A percentile compares a stretch with the other conserved stretches of the same genome.
Conservation (phyloP, 192 early-diverging fungal species). For the Glomus cerebriforme region DNA sequence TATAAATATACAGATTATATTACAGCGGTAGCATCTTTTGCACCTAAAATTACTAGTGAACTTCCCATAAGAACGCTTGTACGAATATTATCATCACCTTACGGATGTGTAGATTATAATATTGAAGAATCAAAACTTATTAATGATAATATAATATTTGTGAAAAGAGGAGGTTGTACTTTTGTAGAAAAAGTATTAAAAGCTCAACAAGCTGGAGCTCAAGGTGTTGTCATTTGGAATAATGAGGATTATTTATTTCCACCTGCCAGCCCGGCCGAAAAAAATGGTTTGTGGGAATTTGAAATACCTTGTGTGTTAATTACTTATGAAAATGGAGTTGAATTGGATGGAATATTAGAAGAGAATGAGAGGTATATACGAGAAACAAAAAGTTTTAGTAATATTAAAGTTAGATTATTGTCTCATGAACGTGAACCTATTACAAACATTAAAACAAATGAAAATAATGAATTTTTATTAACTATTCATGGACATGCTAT, state of each 20-base stretch:
- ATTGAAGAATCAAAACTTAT: slow-evolving; percentile 30
- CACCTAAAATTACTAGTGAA: not conserved
- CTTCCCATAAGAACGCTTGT: slow-evolving; percentile 10
- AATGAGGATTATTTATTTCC: slow-evolving; percentile 38
- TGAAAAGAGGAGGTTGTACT: slow-evolving; percentile 46
- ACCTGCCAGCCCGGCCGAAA: not conserved
- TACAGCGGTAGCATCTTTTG: slow-evolving; percentile 28
- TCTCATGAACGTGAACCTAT: not conserved
- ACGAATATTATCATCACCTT: slow-evolving; percentile 24
- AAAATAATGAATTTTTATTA: slow-evolving; percentile 7
- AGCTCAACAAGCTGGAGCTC: slow-evolving; percentile 49
- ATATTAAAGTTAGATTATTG: not conserved
- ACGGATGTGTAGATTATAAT: slow-evolving; percentile 43
- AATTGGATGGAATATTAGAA: slow-evolving; percentile 11
- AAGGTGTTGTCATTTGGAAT: slow-evolving; percentile 42
- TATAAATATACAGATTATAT: slow-evolving; percentile 18
- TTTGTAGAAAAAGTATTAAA: slow-evolving; percentile 48
- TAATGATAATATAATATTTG: slow-evolving; percentile 40
- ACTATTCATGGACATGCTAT: slow-evolving; percentile 28
- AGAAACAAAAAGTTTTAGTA: not conserved
- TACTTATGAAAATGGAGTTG: slow-evolving; percentile 16
- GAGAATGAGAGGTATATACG: not conserved
- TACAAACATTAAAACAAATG: slow-evolving; percentile 15
- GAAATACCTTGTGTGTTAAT: slow-evolving; percentile 24
- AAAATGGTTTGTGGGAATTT: not conserved